phyloP scores from a whole-genome alignment of 164 flowering plant genomes.

The Stephania yunnanensis region DNA sequence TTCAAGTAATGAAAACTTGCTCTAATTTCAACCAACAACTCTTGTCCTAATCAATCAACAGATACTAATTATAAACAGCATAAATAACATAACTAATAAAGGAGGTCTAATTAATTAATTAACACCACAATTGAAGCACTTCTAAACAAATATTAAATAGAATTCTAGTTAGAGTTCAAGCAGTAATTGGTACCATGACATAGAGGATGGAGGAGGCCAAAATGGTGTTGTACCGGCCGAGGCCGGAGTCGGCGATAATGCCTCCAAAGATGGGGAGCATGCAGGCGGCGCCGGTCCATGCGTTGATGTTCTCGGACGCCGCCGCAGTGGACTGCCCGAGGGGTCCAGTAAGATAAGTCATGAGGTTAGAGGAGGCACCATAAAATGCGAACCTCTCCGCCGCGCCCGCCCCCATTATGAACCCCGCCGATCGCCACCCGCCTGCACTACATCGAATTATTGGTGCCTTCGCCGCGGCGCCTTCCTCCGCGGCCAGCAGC shows the following conservation, averaged over 20 bases:
- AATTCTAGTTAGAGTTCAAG: background rate
- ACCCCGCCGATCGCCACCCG: slow-evolving; percentile 41
- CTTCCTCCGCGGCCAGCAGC: slow-evolving; percentile 7
- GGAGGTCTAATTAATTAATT: background rate
- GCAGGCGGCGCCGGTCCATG: slow-evolving; percentile 21
- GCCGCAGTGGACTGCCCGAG: slow-evolving; percentile 25
- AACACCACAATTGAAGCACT: too few relatives aligned
- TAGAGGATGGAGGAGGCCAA: slow-evolving; percentile 25
- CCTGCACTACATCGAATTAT: slow-evolving; percentile 14
- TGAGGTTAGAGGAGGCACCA: slow-evolving; percentile 36
- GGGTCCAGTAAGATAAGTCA: slow-evolving; percentile 35
- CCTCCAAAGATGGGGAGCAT: slow-evolving; percentile 28
- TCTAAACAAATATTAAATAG: background rate
- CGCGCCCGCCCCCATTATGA: slow-evolving; percentile 38
- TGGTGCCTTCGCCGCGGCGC: slow-evolving; percentile 8
- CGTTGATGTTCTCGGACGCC: slow-evolving; percentile 25
- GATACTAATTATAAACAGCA: too few relatives aligned
- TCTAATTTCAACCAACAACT: too few relatives aligned
- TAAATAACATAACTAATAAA: too few relatives aligned
- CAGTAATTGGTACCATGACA: slow-evolving; percentile 24
- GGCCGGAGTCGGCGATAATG: slow-evolving; percentile 24
- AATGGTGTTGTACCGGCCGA: slow-evolving; percentile 29
- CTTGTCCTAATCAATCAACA: too few relatives aligned
- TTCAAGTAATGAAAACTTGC: too few relatives aligned
- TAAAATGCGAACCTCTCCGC: slow-evolving; percentile 43